Conservation (phyloP, 2,329 filamentous ascomycete genomes). For the Biscogniauxia marginata region DNA sequence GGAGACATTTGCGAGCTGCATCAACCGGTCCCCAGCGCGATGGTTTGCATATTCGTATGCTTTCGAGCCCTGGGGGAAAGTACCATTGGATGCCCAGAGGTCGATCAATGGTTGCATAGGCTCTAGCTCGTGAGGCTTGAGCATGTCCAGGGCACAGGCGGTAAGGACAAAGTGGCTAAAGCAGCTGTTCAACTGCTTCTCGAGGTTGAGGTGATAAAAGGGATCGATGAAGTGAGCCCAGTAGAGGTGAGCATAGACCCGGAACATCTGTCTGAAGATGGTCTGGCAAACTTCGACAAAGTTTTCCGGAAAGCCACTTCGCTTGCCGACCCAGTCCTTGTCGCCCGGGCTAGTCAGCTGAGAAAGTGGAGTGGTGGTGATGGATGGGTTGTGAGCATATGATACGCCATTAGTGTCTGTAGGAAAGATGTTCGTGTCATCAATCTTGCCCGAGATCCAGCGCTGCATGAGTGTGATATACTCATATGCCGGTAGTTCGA, state of each 20-base stretch:
- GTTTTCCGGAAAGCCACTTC: conserved; percentile 86
- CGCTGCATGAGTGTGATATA: conserved; percentile 96
- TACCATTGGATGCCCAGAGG: conserved; percentile 84
- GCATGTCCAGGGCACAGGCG: conserved; percentile 76
- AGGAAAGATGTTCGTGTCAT: conserved; percentile 85
- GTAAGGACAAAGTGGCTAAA: conserved; percentile 84
- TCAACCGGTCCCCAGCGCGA: conserved; percentile 56
- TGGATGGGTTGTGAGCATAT: conserved; percentile 60
- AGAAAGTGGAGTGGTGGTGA: conserved; percentile 59
- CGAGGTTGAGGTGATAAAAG: conserved; percentile 78
- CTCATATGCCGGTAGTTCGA: conserved; percentile 87
- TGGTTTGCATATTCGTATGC: conserved; percentile 65
- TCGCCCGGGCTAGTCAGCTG: conserved; percentile 62
- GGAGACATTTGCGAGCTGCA: conserved; percentile 43
- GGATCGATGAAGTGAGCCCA: conserved; percentile 90
- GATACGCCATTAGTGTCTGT: conserved; percentile 75
- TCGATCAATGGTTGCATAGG: conserved; percentile 95
- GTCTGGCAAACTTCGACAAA: conserved; percentile 89
- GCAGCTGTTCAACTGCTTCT: conserved; percentile 82
- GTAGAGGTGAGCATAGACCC: conserved; percentile 96
- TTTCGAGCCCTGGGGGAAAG: conserved; percentile 75
- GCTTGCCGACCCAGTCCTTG: conserved; percentile 81
- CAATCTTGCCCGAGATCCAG: conserved; percentile 95
- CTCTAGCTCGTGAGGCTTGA: conserved; percentile 87
- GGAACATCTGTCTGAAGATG: conserved; percentile 98